A percentile compares a stretch with the other conserved stretches of the same genome.
These are phyloP conservation scores for Penicillium simplicissimum DNA, from an alignment of 495 filamentous ascomycete species.

Conservation along the genomic window DNA sequence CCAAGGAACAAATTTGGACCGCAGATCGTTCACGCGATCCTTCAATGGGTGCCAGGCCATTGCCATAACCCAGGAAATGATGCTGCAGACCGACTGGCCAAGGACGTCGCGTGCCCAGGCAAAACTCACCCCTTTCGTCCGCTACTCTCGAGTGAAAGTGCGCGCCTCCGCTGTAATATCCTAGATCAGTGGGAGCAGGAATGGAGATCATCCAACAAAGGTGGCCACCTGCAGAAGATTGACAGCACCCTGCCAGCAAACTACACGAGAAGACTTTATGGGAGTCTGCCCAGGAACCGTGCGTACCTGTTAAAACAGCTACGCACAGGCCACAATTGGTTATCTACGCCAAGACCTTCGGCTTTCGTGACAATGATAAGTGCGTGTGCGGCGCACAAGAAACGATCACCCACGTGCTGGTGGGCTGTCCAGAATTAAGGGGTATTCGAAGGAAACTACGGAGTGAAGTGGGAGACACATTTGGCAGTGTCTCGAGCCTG, in stretches of 20 bases:
- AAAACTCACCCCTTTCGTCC: constrained; percentile 21
- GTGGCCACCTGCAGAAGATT: constrained; percentile 16
- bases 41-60: constrained; percentile 29
- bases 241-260: constrained; percentile 16
- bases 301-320: constrained; percentile 24
- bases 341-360: constrained; percentile 14
- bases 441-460: constrained; percentile 19
- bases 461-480: constrained; percentile 23
- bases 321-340: constrained; percentile 24
- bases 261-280: constrained; percentile 22
- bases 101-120: constrained; percentile 14
- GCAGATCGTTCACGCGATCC: constrained; percentile 19
- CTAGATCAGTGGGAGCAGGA: constrained; percentile 14
- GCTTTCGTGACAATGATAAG: constrained; percentile 20
- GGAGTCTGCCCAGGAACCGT: constrained; percentile 14
- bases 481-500: constrained; percentile 30
- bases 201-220: constrained; percentile 11
- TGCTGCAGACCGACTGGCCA: constrained; percentile 15
- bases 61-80: constrained; percentile 16
- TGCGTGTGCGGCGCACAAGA: constrained; percentile 20
- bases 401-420: constrained; percentile 22
- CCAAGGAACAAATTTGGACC: constrained; percentile 22
- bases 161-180: constrained; percentile 12
- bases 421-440: constrained; percentile 17
- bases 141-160: constrained; percentile 21